Base-by-base conservation (phyloP, 331 rosid genomes). In the Cydonia oblonga region DNA sequence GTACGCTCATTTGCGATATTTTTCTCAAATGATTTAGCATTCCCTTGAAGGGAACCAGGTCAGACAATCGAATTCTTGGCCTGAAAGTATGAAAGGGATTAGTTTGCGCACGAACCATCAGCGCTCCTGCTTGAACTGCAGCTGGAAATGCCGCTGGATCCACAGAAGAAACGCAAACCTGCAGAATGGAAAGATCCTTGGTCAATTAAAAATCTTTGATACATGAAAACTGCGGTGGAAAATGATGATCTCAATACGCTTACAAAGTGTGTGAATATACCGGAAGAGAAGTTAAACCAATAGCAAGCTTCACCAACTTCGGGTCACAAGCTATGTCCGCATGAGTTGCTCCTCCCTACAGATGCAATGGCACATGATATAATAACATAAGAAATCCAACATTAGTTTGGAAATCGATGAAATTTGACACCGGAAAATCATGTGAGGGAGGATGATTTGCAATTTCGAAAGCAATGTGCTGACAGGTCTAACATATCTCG, bases 281-380 rank as follows among this genome's bases (percentile, higher is more conserved):
- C 78, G 95, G 97, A 86, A 87, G 84, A 83, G 90, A 82, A 82
- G 97, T 93, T 86, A 93, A 84, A 74, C 86, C 82, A 58, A 85
- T 78, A 30, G 96, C 97, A 71, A 93, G 90, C 80, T 86, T 89
- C 85, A 93, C 98, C 84, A 93, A 79, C 81, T 87, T 95, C 1
- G 97, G 92, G 69, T 93, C 98, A 73, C 97, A 90, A 53, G 98
- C 97, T 84, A 90, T 93, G 81, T 93, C 98, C 76, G 90, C 97
- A 52, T 89, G 98, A 81, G 97, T 93, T 68, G 98, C 96, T 83
- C 96, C 97, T 19, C 96, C 98, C 96, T 90, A 73, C 19, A 64
- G 40, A 42, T 66, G 15, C 49, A 56, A 61, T 4, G 24, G 67
- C 28, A 74, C 25, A 72, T n/a, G 23, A 75, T 23, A 74, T 22